Evolutionary conservation across 495 filamentous ascomycete species (phyloP).

Genomic region (Aspergillus homomorphus): DNA sequence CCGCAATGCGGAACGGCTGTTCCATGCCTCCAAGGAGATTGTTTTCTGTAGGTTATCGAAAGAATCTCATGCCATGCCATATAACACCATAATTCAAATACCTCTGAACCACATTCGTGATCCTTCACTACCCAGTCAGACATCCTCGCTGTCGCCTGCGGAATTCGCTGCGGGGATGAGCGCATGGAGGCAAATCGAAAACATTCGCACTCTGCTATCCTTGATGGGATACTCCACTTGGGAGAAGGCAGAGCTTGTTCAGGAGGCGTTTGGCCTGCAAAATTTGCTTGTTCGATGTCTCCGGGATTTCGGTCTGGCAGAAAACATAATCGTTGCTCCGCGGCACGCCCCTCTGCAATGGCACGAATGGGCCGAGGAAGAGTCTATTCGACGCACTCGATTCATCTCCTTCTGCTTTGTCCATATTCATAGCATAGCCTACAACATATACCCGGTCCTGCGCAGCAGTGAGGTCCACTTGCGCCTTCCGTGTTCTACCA

Average conservation of each 20-base stretch:
- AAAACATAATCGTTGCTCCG: background rate
- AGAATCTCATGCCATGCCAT: slow-evolving; percentile 21
- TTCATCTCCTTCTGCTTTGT: slow-evolving; percentile 42
- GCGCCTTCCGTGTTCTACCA: slow-evolving; percentile 38
- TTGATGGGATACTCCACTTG: slow-evolving; percentile 42
- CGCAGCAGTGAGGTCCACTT: slow-evolving; percentile 40
- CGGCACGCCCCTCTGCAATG: slow-evolving; percentile 18
- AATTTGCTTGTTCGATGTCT: slow-evolving; percentile 32
- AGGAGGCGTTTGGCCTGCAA: slow-evolving; percentile 37
- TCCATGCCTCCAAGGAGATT: slow-evolving; percentile 35
- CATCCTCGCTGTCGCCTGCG: slow-evolving; percentile 8
- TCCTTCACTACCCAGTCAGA: slow-evolving; percentile 5
- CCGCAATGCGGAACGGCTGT: slow-evolving; percentile 34
- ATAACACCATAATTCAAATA: slow-evolving; percentile 15
- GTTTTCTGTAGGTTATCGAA: slow-evolving; percentile 30
- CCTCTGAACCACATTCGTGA: slow-evolving; percentile 15
- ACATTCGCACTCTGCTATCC: slow-evolving; percentile 33
- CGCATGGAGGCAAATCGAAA: slow-evolving; percentile 29
- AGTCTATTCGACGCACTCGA: slow-evolving; percentile 36
- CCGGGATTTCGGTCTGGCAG: slow-evolving; percentile 30
- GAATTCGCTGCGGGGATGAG: slow-evolving; percentile 16
- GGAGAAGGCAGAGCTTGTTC: slow-evolving; percentile 37
- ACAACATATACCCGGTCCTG: slow-evolving; percentile 39
- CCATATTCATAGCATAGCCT: slow-evolving; percentile 39
- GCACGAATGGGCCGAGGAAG: slow-evolving; percentile 41